Evolutionary conservation across 2,329 filamentous ascomycete species (phyloP).

Genomic region (Penicillium sp.): DNA sequence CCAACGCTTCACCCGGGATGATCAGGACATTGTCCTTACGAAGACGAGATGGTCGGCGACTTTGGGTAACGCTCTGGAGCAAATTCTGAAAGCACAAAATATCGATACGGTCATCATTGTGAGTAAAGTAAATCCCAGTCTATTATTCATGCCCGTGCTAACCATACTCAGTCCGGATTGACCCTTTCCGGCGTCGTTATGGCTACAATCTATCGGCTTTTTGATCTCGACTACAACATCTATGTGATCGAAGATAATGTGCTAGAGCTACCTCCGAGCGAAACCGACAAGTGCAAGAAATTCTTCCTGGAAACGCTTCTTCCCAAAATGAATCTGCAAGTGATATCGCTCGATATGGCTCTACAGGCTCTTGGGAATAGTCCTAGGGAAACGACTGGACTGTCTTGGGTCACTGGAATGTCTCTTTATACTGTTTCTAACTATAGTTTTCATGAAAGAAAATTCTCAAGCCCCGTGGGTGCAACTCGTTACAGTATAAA

Average conservation of each 20-base stretch:
- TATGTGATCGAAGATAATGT: slow-evolving; percentile 46
- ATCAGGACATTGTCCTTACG: slow-evolving; percentile 39
- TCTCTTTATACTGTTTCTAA: too few relatives aligned
- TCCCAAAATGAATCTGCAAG: neutral
- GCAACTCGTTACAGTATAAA: slow-evolving; percentile 54
- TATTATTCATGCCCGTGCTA: neutral
- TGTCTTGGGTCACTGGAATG: too few relatives aligned
- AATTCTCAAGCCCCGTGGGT: slow-evolving; percentile 44
- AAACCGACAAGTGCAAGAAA: slow-evolving; percentile 19
- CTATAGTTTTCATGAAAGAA: too few relatives aligned
- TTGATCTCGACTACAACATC: slow-evolving; percentile 50
- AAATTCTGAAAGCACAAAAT: slow-evolving; percentile 43
- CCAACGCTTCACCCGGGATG: slow-evolving; percentile 35
- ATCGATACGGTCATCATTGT: slow-evolving; percentile 50
- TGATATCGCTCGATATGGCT: neutral
- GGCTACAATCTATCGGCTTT: slow-evolving; percentile 48
- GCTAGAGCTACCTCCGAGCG: slow-evolving; percentile 32
- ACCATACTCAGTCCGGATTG: slow-evolving; percentile 36
- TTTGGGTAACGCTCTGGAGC: slow-evolving; percentile 45
- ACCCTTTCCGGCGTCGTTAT: slow-evolving; percentile 49
- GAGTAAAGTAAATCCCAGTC: slow-evolving; percentile 14
- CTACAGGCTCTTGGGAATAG: neutral
- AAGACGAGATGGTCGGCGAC: slow-evolving; percentile 52
- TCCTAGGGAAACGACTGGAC: neutral
- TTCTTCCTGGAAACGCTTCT: slow-evolving; percentile 15